Evolutionary conservation across 129 eudicot genomes (phyloP).

Genomic region (Lactuca sativa): DNA sequence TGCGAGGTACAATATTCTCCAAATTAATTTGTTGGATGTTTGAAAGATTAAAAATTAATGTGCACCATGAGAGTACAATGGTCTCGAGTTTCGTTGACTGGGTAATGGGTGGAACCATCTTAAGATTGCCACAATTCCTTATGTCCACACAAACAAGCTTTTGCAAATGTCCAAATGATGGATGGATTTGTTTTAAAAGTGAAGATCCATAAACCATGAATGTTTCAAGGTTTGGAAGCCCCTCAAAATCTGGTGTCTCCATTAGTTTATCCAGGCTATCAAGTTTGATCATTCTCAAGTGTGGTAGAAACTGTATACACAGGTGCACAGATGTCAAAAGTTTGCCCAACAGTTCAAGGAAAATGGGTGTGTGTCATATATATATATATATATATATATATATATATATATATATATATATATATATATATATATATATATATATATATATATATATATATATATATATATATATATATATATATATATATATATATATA

Average conservation of each 20-base stretch:
- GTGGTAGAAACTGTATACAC: neutral
- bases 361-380: too few species aligned
- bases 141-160: neutral
- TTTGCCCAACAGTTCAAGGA: neutral
- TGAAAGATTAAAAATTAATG: neutral
- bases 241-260: slow-evolving; percentile 19
- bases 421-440: too few species aligned
- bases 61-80: rapidly evolving
- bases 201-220: neutral
- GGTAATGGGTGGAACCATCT: neutral
- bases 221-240: neutral
- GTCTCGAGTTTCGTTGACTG: neutral
- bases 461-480: too few species aligned
- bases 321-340: too few species aligned
- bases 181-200: slow-evolving; percentile 2
- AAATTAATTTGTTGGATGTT: neutral
- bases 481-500: too few species aligned
- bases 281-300: neutral
- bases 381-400: too few species aligned
- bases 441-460: too few species aligned
- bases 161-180: slow-evolving; percentile 8
- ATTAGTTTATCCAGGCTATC: neutral
- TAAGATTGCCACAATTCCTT: neutral
- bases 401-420: too few species aligned
- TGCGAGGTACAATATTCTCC: neutral